Evolutionary conservation across 2,329 filamentous ascomycete genomes (phyloP), one percentile per base, ranked within the genome.

Genomic region (Alternaria incomplexa): DNA sequence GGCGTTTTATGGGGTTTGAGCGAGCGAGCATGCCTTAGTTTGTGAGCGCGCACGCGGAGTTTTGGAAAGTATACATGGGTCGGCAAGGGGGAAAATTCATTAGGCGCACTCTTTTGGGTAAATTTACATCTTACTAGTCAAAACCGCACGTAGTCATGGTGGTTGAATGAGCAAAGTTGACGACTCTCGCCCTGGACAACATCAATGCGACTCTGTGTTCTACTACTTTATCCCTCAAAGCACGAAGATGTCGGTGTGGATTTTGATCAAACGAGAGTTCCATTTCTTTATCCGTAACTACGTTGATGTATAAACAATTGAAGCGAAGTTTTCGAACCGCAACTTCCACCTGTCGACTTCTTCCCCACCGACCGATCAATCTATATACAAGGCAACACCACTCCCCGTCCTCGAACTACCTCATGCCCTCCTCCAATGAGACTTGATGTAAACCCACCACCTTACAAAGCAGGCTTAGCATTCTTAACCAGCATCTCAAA

Each of bases 401-500:
- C 28, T 28, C 15, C 36, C 36, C 9, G 36, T 40, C 36, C 36
- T 40, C 0, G n/a, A 11, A 40, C 36, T 40, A 6, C 26, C 53
- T 22, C 56, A 6, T 20, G 26, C 28, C 8, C 43, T 23, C 10
- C 12, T 12, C 22, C 28, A 7, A 51, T 23, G 17, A 43, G 13
- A 26, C 9, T 5, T 43, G 20, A 22, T 10, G 0, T 7, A 1
- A 12, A 54, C 23, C 52, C 46, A 26, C 1, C 15, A 3, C 8
- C 17, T 70, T 76, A 79, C 36, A 80, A 74, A 67, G 76, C 56
- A 1, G 81, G 75, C 64, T 79, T 77, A 40, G 76, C 80, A 63
- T 82, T 81, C 74, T 73, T 73, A 8, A 80, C 58, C 45, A 80
- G 58, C 65, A 64, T 70, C 70, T 79, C 67, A 56, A 81, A 79